Base-by-base conservation (phyloP, 768 basidiomycete species). In the Leucogyrophana mollusca region DNA sequence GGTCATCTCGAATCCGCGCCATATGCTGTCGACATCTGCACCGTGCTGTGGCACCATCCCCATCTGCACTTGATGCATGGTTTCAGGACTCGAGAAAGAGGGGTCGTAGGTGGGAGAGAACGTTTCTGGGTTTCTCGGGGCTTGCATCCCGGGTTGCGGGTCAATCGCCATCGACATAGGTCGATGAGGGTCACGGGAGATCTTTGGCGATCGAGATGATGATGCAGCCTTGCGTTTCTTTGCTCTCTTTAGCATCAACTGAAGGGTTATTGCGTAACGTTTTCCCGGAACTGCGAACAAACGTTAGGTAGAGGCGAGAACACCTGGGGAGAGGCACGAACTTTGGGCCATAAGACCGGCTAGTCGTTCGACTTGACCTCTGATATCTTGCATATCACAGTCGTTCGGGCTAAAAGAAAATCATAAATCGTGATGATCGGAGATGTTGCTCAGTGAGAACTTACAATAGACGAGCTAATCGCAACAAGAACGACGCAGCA, bases 201-300 rank as follows among this genome's bases (percentile, higher is more conserved):
- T 60, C 52, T 78, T 77, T 1, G 85, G 85, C 14, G 87, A 88
- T 14, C 78, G 78, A 11, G 84, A 78, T 14, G 69, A 62, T 24
- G 83, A 81, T 10, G 73, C 66, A 1, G 73, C 56, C 43, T 68
- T 80, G 47, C 86, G 77, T 48, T 80, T 85, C 64, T 79, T 77
- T 25, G 80, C 79, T 47, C 85, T 74, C 66, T 91, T 91, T 43
- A 96, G 64, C 86, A 95, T 95, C 34, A 94, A 70, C 53, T 91
- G 88, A 16, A 97, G 73, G 4, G 92, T 94, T 30, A 92, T 66
- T 8, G 94, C 94, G 56, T 96, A 97, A 44, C 94, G 83, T 58
- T 91, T 91, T 10, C 92, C 94, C 18, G 94, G 93, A 49, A 94
- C 93, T 94, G 57, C 9, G 24, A 35, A 30, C 23, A 40, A 20